Evolutionary conservation across 2,329 filamentous ascomycete species (phyloP).

Genomic region (Aureobasidium sp.): DNA sequence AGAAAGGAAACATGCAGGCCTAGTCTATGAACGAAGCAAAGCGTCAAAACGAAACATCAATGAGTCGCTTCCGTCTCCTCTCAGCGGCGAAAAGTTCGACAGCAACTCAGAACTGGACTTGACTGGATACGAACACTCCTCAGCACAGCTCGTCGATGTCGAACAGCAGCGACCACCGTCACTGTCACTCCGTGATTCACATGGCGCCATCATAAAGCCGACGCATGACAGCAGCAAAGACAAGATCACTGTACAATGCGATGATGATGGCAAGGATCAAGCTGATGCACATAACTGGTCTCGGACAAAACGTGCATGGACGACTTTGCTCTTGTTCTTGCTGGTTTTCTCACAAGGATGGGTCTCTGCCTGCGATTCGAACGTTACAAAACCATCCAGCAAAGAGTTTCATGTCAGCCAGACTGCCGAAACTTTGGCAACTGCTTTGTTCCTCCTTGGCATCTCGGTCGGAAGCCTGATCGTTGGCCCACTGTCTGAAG

Average conservation of each 20-base stretch:
- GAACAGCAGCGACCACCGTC: neutral
- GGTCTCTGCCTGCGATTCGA: neutral
- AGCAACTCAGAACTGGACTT: neutral
- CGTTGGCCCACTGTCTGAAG: constrained; percentile 2
- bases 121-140: neutral
- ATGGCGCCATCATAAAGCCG: neutral
- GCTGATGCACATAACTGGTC: constrained; percentile 7
- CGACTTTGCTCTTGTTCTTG: neutral
- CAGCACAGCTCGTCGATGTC: neutral
- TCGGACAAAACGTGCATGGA: neutral
- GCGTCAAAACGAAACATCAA: neutral
- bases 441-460: constrained; percentile 1
- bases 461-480: neutral
- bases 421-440: constrained; percentile 1
- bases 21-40: neutral
- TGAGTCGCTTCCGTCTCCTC: neutral
- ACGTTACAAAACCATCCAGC: neutral
- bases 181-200: neutral
- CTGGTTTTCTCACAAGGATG: constrained; percentile 1
- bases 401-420: constrained; percentile 2
- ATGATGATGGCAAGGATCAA: neutral
- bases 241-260: neutral
- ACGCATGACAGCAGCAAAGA: neutral
- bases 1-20: neutral
- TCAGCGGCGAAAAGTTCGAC: neutral